Base-by-base conservation (phyloP, 345 rosid species). In the Camelina sativa region DNA sequence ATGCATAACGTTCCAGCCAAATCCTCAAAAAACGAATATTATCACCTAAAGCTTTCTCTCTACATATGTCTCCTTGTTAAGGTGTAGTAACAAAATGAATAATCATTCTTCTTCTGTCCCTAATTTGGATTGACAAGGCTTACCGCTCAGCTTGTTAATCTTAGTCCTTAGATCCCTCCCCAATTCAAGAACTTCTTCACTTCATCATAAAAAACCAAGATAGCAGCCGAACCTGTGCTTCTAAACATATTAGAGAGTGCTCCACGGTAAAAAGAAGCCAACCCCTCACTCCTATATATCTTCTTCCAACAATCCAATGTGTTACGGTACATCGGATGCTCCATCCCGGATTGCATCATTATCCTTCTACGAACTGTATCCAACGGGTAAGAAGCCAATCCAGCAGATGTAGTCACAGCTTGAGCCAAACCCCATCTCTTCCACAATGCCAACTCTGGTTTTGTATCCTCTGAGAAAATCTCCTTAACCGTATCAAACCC, bases 301-400 rank as follows among this genome's bases (percentile, higher is more conserved):
- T 76, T 90, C 82, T 56, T 86, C 97, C 99, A 95, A 73, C 99
- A 92, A 34, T 95, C 93, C 51, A 82, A 34, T 2, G 97, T 92
- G 83, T 73, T 78, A 20, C 11, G 72, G 48, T 90, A 95, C 96
- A 87, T 85, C 3, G 88, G 96, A 53, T 78, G 80, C 64, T 92
- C 91, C 70, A 89, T 68, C 44, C 99, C 97, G 3, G 98, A 90
- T 57, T 95, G 96, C 97, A 92, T 95, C 99, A 95, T 95, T 84
- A 95, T 90, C 80, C 97, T 79, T 66, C 97, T 85, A 62, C 99
- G 79, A 53, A 92, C 97, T 25, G 97, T 92, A 76, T 90, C 98
- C 69, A 92, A 67, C 17, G 97, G 97, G 71, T 95, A 95, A 4
- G 96, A 95, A 65, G 88, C 62, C 74, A 92, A 65, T n/a, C 97